These are phyloP conservation scores for Periconia digitata DNA, from an alignment of 2,329 filamentous ascomycete genomes.

Conservation along the genomic window DNA sequence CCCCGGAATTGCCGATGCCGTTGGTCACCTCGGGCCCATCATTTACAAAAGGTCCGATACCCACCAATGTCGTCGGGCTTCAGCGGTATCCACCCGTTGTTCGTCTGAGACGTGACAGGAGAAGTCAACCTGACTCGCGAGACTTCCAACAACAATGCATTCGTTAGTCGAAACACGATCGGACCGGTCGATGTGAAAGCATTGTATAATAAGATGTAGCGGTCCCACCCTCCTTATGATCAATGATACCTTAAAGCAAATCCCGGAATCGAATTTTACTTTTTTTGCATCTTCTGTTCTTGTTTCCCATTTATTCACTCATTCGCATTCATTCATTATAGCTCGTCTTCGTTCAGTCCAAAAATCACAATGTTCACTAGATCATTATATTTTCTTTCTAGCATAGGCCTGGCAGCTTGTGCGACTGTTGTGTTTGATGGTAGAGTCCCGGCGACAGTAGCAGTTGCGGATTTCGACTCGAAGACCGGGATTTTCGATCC, in stretches of 20 bases:
- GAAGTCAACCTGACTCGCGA: not conserved
- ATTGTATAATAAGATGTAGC: too few relatives aligned
- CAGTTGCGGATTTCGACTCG: slow-evolving; percentile 13
- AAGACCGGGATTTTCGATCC: slow-evolving; percentile 9
- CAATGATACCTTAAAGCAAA: too few relatives aligned
- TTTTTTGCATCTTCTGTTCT: too few relatives aligned
- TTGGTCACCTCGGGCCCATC: too few relatives aligned
- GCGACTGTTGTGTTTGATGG: slow-evolving; percentile 16
- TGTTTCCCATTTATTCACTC: not conserved
- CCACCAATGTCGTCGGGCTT: too few relatives aligned
- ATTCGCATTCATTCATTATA: not conserved
- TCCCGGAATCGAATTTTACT: too few relatives aligned
- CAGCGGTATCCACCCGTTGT: not conserved
- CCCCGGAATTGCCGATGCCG: too few relatives aligned
- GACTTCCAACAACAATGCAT: not conserved
- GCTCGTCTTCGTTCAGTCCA: not conserved
- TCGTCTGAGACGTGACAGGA: not conserved
- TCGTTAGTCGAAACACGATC: not conserved
- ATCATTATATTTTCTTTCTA: slow-evolving; percentile 3
- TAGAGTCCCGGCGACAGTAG: slow-evolving; percentile 8
- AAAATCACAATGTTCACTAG: slow-evolving; percentile 2
- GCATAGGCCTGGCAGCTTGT: not conserved
- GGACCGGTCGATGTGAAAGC: not conserved
- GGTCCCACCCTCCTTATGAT: too few relatives aligned
- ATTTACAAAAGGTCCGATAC: too few relatives aligned